Evolutionary conservation across 2,329 filamentous ascomycete species (phyloP).

Genomic region (Colletotrichum sansevieriae): DNA sequence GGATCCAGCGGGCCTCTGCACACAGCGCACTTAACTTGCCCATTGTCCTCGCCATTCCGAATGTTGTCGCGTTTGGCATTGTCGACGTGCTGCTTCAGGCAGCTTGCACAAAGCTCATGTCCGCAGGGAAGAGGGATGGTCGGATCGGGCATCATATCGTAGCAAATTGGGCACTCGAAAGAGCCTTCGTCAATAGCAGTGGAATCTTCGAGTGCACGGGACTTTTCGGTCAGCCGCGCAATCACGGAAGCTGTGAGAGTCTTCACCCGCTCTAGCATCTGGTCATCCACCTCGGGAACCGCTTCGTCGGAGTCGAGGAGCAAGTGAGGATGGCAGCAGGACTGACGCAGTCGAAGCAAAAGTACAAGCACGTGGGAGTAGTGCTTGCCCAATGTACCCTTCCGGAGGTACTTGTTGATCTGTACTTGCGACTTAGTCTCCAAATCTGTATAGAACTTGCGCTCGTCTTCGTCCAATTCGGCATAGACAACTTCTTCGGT

Average conservation of each 20-base stretch:
- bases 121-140: constrained; percentile 86
- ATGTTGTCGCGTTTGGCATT: constrained; percentile 66
- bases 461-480: constrained; percentile 75
- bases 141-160: constrained; percentile 80
- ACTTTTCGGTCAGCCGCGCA: constrained; percentile 66
- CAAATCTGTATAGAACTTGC: constrained; percentile 73
- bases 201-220: constrained; percentile 46
- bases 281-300: constrained; percentile 56
- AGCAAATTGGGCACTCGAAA: constrained; percentile 87
- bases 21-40: constrained; percentile 76
- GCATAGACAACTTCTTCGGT: constrained; percentile 72
- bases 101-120: constrained; percentile 83
- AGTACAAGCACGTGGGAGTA: constrained; percentile 87
- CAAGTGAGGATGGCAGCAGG: constrained; percentile 83
- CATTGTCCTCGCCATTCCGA: constrained; percentile 70
- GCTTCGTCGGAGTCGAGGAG: constrained; percentile 61
- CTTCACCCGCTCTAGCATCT: constrained; percentile 74
- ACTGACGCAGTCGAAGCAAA: constrained; percentile 82
- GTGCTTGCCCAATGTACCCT: constrained; percentile 75
- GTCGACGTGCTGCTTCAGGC: constrained; percentile 78
- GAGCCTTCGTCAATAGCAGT: constrained; percentile 53
- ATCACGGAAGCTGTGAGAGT: constrained; percentile 72
- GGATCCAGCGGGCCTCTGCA: constrained; percentile 78
- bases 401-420: constrained; percentile 82
- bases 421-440: constrained; percentile 75